Evolutionary conservation across 495 filamentous ascomycete genomes (phyloP), one percentile per base, ranked within the genome.

Genomic region (Penicillium maclennaniae): DNA sequence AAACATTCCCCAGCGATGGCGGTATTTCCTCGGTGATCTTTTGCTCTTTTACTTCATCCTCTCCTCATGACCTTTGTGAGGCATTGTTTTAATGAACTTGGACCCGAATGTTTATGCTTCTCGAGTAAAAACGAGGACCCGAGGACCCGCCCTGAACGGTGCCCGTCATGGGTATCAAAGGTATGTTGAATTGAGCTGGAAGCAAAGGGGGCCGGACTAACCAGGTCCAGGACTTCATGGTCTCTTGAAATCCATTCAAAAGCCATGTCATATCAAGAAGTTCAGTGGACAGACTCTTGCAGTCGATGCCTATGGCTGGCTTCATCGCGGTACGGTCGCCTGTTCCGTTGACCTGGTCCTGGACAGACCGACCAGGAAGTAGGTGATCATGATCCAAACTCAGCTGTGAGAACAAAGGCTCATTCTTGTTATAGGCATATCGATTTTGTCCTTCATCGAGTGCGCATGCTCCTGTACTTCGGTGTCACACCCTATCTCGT

Each of bases 251-350:
- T 97, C 92, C 40, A 97, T 99, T 43, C 93, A 97, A 43, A 89
- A 89, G 61, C 88, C 86, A 59, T 86, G 83, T 49, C 85, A 91
- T 51, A 73, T 99, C 47, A 95, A 87, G 66, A 88, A 91, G 61
- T 97, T 88, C 67, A 79, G 81, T 12, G 92, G 92, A 27, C 87
- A 92, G 68, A 95, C 89, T 3, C 80, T 99, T 39, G 95, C 88
- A 3, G 83, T 99, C 15, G 95, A 99, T 69, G 92, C 87, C 51
- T 99, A 99, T 77, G 93, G 91, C 65, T 99, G 95, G 95, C 84
- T 99, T 31, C 95, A 99, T 67, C 87, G 95, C 56, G 95, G 92
- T 27, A 89, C 91, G 21, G 83, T 95, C 45, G 79, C 91, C 21
- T 99, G 93, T 67, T 88, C 92, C 49, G 84, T 95, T 55, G 95